These are phyloP conservation scores for Fusarium goolgardi DNA, from an alignment of 2,329 filamentous ascomycete species.

Conservation along the genomic window DNA sequence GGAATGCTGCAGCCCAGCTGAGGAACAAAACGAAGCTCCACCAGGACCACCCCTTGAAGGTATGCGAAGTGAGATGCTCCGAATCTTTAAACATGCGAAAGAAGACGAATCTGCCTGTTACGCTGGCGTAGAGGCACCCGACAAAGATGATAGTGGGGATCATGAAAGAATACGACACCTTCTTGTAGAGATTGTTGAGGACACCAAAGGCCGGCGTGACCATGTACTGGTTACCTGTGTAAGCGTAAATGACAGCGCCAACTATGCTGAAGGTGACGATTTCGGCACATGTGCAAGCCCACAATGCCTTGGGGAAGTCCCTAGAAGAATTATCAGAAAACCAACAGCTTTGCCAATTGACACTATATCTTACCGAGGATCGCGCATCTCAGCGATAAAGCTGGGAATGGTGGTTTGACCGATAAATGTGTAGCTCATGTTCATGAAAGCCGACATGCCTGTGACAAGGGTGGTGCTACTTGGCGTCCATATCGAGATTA, in stretches of 20 bases:
- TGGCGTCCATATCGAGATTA: constrained; percentile 74
- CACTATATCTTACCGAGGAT: constrained; percentile 58
- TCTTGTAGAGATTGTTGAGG: constrained; percentile 81
- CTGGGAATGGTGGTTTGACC: constrained; percentile 93
- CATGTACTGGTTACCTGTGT: constrained; percentile 89
- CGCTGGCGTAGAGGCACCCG: constrained; percentile 88
- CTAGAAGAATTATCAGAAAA: constrained; percentile 48
- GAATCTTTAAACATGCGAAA: constrained; percentile 86
- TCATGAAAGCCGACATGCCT: constrained; percentile 88
- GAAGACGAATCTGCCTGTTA: constrained; percentile 89
- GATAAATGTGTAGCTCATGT: constrained; percentile 96
- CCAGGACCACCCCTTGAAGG: constrained; percentile 79
- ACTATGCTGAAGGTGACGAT: constrained; percentile 86
- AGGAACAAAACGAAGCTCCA: constrained; percentile 77
- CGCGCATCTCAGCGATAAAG: constrained; percentile 94
- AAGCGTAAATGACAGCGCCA: constrained; percentile 82
- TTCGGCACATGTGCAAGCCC: constrained; percentile 88
- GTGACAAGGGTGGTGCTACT: constrained; percentile 80
- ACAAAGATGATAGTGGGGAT: constrained; percentile 92
- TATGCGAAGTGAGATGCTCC: constrained; percentile 82
- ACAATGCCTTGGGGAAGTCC: constrained; percentile 92
- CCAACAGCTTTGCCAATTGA: fast-evolving
- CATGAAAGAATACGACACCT: constrained; percentile 93
- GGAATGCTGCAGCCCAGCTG: constrained; percentile 84
- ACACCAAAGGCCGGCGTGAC: constrained; percentile 88